Evolutionary conservation across 2,329 filamentous ascomycete species (phyloP).

Genomic region (Atkinsonella texensis): DNA sequence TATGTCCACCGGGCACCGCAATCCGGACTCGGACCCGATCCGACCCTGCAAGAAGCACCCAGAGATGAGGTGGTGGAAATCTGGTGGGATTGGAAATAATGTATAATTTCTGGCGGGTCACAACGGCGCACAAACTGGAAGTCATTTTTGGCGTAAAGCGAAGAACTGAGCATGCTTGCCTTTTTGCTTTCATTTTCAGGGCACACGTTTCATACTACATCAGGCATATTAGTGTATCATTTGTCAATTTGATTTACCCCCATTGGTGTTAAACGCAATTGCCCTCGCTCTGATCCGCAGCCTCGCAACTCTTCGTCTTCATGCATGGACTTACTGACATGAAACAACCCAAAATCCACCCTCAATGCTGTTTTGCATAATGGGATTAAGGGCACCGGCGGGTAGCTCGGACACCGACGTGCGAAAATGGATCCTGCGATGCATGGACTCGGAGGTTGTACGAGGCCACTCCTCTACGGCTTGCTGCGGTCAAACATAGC

Average conservation of each 20-base stretch:
- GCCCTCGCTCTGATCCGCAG: background rate
- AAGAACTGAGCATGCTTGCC: background rate
- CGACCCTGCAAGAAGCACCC: constrained; percentile 22
- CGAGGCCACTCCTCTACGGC: background rate
- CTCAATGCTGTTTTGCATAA: background rate
- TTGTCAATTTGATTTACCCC: background rate
- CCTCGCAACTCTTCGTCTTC: background rate
- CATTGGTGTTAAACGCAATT: background rate
- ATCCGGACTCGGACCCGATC: constrained; percentile 12
- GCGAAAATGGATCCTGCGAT: background rate
- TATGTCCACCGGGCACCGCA: constrained; percentile 34
- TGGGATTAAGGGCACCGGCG: background rate
- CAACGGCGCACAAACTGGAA: background rate
- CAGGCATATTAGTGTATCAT: background rate
- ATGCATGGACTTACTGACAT: background rate
- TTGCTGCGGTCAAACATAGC: background rate
- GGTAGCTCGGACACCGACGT: background rate
- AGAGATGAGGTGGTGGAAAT: constrained; percentile 37
- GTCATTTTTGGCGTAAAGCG: background rate
- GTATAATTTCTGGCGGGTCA: background rate
- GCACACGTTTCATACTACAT: background rate
- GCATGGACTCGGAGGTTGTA: background rate
- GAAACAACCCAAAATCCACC: background rate
- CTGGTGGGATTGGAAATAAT: constrained; percentile 26
- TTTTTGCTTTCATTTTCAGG: background rate